These are phyloP conservation scores for Hypoxylon sp. DNA, from an alignment of 2,329 filamentous ascomycete species.

Conservation along the genomic window DNA sequence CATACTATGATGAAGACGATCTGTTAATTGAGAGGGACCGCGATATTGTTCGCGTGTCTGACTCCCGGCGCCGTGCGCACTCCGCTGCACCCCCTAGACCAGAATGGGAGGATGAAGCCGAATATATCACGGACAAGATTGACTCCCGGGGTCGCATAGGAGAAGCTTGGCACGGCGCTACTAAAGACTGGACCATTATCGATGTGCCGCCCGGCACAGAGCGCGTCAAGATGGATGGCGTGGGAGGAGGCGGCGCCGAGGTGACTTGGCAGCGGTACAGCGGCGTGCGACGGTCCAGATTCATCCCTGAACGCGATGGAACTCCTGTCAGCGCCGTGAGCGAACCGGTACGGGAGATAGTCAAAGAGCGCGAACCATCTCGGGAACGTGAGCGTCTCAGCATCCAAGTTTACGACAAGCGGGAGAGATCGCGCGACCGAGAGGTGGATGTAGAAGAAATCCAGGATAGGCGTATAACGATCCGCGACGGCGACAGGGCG, in stretches of 20 bases:
- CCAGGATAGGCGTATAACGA: conserved; percentile 65
- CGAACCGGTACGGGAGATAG: conserved; percentile 48
- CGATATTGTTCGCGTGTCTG: conserved; percentile 63
- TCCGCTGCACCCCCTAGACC: conserved; percentile 65
- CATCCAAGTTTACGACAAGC: conserved; percentile 62
- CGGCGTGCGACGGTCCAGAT: conserved; percentile 81
- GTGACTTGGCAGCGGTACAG: conserved; percentile 85
- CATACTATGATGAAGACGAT: conserved; percentile 72
- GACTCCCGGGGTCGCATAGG: conserved; percentile 76
- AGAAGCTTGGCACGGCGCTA: conserved; percentile 81
- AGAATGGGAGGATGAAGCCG: conserved; percentile 76
- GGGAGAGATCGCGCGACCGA: conserved; percentile 56
- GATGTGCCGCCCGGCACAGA: conserved; percentile 89
- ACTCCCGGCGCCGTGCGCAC: conserved; percentile 66
- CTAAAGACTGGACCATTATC: conserved; percentile 84
- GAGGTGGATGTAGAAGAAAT: conserved; percentile 70
- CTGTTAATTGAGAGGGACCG: conserved; percentile 73
- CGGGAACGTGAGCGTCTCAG: conserved; percentile 58
- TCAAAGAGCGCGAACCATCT: conserved; percentile 43
- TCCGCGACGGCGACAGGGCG: conserved; percentile 55
- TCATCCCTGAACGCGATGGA: conserved; percentile 77
- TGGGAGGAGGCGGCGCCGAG: conserved; percentile 81
- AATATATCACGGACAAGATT: conserved; percentile 71
- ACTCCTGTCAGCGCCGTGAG: conserved; percentile 55
- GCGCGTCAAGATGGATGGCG: conserved; percentile 85